These are phyloP conservation scores for Arctium lappa DNA, from an alignment of 129 eudicot species.

Conservation along the genomic window DNA sequence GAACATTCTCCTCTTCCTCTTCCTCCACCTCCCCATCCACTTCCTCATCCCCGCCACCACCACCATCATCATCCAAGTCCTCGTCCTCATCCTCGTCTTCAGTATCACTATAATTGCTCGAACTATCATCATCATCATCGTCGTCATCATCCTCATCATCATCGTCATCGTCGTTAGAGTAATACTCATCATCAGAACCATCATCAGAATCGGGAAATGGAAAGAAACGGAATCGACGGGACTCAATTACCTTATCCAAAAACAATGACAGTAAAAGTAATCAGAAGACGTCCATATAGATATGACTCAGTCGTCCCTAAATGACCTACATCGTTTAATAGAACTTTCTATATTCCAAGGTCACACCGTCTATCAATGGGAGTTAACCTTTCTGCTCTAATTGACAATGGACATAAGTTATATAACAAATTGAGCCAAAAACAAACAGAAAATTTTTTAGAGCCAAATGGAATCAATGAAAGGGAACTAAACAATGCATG, in stretches of 20 bases:
- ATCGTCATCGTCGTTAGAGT: constrained; percentile 14
- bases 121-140: not conserved
- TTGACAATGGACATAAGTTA: not conserved
- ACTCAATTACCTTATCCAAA: constrained; percentile 40
- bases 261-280: not conserved
- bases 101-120: not conserved
- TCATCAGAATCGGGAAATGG: constrained; percentile 18
- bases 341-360: not conserved
- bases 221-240: constrained; percentile 35
- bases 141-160: not conserved
- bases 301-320: not conserved
- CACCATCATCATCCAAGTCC: not conserved
- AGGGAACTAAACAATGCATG: not conserved
- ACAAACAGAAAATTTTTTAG: not conserved
- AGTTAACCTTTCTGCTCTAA: not conserved
- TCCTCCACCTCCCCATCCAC: constrained; percentile 4
- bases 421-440: not conserved
- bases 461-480: not conserved
- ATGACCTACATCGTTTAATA: not conserved
- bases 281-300: constrained; percentile 17
- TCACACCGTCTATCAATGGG: not conserved
- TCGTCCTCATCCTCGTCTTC: not conserved
- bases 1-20: not conserved
- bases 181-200: constrained; percentile 38
- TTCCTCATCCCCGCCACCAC: not conserved